phyloP scores from a whole-genome alignment of 805 yeast genomes.

The Ogataea populi-albae region DNA sequence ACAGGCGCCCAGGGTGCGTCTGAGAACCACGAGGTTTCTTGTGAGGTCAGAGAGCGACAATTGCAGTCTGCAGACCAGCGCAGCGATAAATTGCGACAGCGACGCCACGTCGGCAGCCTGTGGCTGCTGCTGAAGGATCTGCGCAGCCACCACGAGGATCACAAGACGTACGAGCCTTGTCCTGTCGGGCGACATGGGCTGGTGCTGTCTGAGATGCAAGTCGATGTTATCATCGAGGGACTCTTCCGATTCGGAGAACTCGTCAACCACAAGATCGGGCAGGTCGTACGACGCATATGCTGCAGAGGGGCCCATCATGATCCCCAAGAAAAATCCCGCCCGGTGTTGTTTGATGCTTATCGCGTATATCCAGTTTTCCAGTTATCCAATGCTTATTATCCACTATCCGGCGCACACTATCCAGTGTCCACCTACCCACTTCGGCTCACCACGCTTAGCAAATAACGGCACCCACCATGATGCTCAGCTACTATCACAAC shows the following conservation, averaged over 20 bases:
- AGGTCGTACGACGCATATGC: conserved; percentile 2
- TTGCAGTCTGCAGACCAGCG: conserved; percentile 5
- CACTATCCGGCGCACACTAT: no score
- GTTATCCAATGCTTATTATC: no score
- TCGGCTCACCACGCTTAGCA: no score
- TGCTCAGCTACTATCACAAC: no score
- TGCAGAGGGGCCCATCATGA: no score
- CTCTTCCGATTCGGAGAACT: no score
- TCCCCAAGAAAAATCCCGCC: no score
- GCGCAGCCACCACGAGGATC: conserved; percentile 2
- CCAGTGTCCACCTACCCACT: no score
- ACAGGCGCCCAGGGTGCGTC: conserved; percentile 1
- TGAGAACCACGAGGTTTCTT: conserved; percentile 7
- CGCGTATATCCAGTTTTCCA: no score
- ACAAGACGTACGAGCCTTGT: conserved; percentile 4
- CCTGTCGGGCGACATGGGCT: not conserved
- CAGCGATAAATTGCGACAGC: conserved; percentile 2
- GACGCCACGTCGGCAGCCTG: not conserved
- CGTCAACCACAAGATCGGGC: conserved; percentile 12
- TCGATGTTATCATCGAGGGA: not conserved
- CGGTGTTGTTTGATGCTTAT: no score
- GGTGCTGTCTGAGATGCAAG: conserved; percentile 1
- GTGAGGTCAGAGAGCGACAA: conserved; percentile 4
- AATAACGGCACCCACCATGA: no score
- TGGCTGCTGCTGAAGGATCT: not conserved